A percentile compares a stretch with the other conserved stretches of the same genome.
Conservation (phyloP, 331 rosid genomes). For the Pyrus hybrid region DNA sequence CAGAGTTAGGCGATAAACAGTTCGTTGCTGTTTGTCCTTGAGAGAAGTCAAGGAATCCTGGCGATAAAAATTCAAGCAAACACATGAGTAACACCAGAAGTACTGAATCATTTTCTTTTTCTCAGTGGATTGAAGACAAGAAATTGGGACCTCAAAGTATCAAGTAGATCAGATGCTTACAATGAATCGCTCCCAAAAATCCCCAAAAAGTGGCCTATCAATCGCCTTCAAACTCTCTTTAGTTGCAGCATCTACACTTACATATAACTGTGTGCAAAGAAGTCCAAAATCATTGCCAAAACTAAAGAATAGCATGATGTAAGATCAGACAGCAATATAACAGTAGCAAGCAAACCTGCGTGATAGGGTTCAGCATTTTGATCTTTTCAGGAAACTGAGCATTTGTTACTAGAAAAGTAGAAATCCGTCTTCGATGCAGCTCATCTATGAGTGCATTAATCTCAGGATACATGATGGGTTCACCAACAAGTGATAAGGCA, state of each 20-base stretch:
- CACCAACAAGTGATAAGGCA: constrained; percentile 98
- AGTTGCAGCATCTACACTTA: constrained; percentile 96
- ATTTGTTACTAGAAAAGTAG: constrained; percentile 93
- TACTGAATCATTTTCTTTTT: background rate
- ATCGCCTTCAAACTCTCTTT: constrained; percentile 92
- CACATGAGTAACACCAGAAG: background rate
- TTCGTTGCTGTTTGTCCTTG: constrained; percentile 82
- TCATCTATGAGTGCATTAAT: constrained; percentile 87
- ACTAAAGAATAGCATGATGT: background rate
- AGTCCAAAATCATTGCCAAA: background rate
- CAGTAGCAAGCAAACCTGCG: constrained; percentile 56
- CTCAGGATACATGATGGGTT: constrained; percentile 98
- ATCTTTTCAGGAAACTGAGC: constrained; percentile 98
- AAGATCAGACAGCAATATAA: background rate
- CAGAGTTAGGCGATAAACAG: constrained; percentile 89
- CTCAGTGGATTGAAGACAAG: background rate
- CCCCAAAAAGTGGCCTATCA: constrained; percentile 96
- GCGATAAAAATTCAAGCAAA: constrained; percentile 12
- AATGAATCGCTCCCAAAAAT: constrained; percentile 94
- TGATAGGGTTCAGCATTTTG: constrained; percentile 55
- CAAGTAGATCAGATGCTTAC: constrained; percentile 35
- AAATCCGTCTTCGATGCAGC: constrained; percentile 70
- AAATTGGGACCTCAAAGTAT: background rate
- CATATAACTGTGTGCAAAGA: constrained; percentile 66
- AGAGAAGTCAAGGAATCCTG: constrained; percentile 88